Evolutionary conservation across 192 early-diverging fungal species (phyloP), one percentile per base, ranked within the genome.

Genomic region (Podila horticola): DNA sequence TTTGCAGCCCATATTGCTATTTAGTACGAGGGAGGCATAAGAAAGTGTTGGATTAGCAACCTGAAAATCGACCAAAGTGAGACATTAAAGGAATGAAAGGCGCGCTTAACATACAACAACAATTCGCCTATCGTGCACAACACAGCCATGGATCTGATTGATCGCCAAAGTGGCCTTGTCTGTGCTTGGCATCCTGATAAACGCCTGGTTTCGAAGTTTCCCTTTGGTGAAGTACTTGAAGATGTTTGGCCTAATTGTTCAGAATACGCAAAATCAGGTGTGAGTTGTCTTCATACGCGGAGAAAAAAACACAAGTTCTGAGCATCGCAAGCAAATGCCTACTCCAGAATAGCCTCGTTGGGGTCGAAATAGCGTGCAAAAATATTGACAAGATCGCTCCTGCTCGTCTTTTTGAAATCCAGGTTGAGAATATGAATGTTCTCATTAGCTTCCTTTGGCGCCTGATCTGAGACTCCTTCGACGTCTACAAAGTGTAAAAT

Each of bases 141-240:
- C n/a, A 19, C 52, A 55, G 22, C 52, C 52, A 9, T 55, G 20
- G 17, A 55, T 55, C n/a, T 55, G 52, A n/a, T 55, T 22, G 8
- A 55, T 55, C 52, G n/a, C 52, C 24, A 55, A 55, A 3, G 24
- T 26, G 1, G 52, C 52, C 52, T 55, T 55, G 20, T 24, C 52
- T 24, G 24, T 55, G 17, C 52, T 55, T 6, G 52, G 52, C 52
- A 55, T 55, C n/a, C 24, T n/a, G 17, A 55, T 2, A 55, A 55
- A 55, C 20, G 22, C 52, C 52, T 55, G 52, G 52, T 55, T 55
- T 55, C 52, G 52, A 24, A 55, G 52, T 12, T 26, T 55, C 9
- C 52, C 52, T 55, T 55, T 55, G n/a, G 52, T 26, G 11, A 55
- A 55, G 24, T 55, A 55, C 22, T 55, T 55, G 52, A 55, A 55